Conservation (phyloP, 108 stramenopile species). For the Epipyxis sp. region DNA sequence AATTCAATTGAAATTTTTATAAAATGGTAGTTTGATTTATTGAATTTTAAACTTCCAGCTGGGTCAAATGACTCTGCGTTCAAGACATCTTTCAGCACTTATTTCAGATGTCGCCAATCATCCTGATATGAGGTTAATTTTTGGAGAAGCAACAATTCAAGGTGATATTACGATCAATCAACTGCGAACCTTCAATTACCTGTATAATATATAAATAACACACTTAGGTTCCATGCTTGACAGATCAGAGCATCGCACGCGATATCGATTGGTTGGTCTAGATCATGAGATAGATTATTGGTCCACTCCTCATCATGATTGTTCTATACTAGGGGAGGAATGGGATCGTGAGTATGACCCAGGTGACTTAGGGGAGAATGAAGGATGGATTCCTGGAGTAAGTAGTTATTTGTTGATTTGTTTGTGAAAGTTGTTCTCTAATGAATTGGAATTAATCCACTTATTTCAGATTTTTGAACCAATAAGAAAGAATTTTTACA, state of each 20-base stretch:
- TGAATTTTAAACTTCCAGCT: no score
- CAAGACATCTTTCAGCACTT: conserved; percentile 35
- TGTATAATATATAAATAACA: no score
- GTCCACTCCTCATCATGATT: conserved; percentile 31
- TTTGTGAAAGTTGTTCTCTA: no score
- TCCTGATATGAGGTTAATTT: conserved; percentile 37
- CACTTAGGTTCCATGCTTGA: conserved; percentile 38
- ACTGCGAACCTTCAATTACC: no score
- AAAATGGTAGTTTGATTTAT: no score
- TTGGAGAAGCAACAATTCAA: conserved; percentile 40
- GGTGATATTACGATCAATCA: no score
- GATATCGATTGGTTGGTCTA: conserved; percentile 36
- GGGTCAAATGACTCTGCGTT: conserved; percentile 42
- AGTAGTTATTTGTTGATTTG: no score
- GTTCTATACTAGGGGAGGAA: conserved; percentile 33
- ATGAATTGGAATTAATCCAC: no score
- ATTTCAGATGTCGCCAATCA: conserved; percentile 29
- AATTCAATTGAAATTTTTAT: no score
- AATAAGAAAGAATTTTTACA: conserved; percentile 35
- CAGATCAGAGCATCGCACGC: conserved; percentile 29
- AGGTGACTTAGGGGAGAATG: conserved; percentile 28
- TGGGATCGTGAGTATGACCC: conserved; percentile 44
- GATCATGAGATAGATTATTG: conserved; percentile 41
- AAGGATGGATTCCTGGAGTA: conserved; percentile 35
- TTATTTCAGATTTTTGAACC: conserved; percentile 37